These are phyloP conservation scores for Pichia cactophila DNA, from an alignment of 1,139 yeast species.

Conservation along the genomic window DNA sequence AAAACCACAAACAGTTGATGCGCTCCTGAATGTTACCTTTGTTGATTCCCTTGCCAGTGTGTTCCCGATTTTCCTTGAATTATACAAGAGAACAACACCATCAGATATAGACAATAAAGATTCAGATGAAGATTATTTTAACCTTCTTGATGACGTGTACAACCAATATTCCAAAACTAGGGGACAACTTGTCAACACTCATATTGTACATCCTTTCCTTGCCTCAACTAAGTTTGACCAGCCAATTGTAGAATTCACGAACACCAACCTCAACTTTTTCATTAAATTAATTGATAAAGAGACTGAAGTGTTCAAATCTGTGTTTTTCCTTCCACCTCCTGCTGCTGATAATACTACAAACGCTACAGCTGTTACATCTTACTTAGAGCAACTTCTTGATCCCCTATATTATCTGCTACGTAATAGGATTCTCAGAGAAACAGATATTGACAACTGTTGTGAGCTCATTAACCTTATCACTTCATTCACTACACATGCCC, in stretches of 20 bases:
- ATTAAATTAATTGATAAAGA: constrained; percentile 58
- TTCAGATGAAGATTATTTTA: constrained; percentile 35
- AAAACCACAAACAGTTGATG: constrained; percentile 30
- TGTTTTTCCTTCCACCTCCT: constrained; percentile 34
- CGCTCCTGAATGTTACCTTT: constrained; percentile 57
- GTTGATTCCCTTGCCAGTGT: constrained; percentile 37
- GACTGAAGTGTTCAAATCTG: constrained; percentile 43
- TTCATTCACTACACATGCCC: constrained; percentile 35
- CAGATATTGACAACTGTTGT: constrained; percentile 58
- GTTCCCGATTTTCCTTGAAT: constrained; percentile 40
- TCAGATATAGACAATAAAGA: neutral
- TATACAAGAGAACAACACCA: constrained; percentile 36
- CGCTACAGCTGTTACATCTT: constrained; percentile 34
- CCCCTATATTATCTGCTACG: constrained; percentile 71
- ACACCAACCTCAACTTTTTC: constrained; percentile 50
- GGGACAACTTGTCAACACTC: constrained; percentile 37
- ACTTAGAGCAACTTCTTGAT: constrained; percentile 55
- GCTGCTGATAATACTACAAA: constrained; percentile 22
- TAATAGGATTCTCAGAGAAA: constrained; percentile 59
- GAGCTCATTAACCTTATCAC: constrained; percentile 68
- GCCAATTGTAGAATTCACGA: constrained; percentile 47
- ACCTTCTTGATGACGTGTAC: constrained; percentile 61
- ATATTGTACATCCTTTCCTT: constrained; percentile 37
- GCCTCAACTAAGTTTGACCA: constrained; percentile 23
- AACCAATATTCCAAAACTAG: constrained; percentile 56